Base-by-base conservation (phyloP, 129 eudicot genomes). In the Artemisia annua region DNA sequence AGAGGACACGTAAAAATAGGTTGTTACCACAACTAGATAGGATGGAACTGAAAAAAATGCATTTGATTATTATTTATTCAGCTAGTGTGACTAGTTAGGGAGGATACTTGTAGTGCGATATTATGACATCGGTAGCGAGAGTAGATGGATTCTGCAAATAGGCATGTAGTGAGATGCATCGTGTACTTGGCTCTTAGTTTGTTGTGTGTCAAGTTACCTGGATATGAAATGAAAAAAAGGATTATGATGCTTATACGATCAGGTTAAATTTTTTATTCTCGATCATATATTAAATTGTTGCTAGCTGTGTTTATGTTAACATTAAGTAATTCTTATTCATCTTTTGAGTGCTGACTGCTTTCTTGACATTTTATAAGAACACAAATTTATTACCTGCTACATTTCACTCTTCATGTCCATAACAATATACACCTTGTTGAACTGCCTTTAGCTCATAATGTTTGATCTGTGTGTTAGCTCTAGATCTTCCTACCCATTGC, bases 101-200 rank as follows among this genome's bases (percentile, higher is more conserved):
- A 39, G 10, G 46, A 1, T 39, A 1, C 7, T 39, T 39, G 46
- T 39, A 39, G 10, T 32, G 7, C 8, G 46, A 7, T 39, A 39
- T 39, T 39, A 39, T 39, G 46, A 6, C 46, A 39, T 39, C 46
- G 2, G 10, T 39, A 39, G 46, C 46, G 10, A 39, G 46, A 64
- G 69, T 64, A 39, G 69, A 39, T 64, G 69, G 69, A 64, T 64
- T 43, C 53, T 64, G 53, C 22, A 17, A 26, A 64, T 43, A 64
- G 53, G 69, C 69, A 64, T 64, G 52, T 64, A 64, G 17, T 32
- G 14, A 64, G 20, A 20, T 39, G 51, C 52, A 39, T 64, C 11
- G 2, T 15, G 19, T 16, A 64, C 51, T 64, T 30, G n/a, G 67
- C 49, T 63, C 67, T 26, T 63, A 32, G 50, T 63, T 63, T 63